phyloP scores from a whole-genome alignment of 805 yeast species.

The Candida broadrunensis region DNA sequence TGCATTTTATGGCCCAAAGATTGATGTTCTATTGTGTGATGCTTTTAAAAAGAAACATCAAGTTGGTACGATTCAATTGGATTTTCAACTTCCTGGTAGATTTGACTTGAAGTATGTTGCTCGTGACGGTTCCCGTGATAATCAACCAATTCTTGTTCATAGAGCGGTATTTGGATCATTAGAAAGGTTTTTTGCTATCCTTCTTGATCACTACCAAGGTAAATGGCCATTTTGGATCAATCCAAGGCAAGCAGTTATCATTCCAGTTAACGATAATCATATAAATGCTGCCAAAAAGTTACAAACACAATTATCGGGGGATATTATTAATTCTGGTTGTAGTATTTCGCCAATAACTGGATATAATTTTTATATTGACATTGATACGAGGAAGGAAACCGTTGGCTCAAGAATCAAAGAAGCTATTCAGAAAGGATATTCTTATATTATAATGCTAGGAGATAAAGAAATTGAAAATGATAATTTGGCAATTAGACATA shows the following conservation, averaged over 20 bases:
- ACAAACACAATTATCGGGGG: constrained; percentile 45
- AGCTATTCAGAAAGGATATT: constrained; percentile 70
- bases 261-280: constrained; percentile 74
- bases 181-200: constrained; percentile 86
- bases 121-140: constrained; percentile 45
- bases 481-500: constrained; percentile 61
- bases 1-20: constrained; percentile 95
- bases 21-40: constrained; percentile 82
- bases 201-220: constrained; percentile 87
- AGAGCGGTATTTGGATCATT: constrained; percentile 94
- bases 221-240: constrained; percentile 98
- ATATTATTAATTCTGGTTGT: constrained; percentile 23
- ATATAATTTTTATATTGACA: constrained; percentile 66
- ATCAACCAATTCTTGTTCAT: constrained; percentile 90
- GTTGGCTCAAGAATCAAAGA: constrained; percentile 79
- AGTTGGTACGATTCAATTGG: constrained; percentile 93
- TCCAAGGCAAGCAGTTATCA: constrained; percentile 82
- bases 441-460: constrained; percentile 81
- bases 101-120: constrained; percentile 69
- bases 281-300: constrained; percentile 51
- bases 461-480: constrained; percentile 69
- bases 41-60: constrained; percentile 81
- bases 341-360: constrained; percentile 55
- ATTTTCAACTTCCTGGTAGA: constrained; percentile 87
- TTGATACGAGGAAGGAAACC: constrained; percentile 73